Evolutionary conservation across 2,329 filamentous ascomycete genomes (phyloP), one percentile per base, ranked within the genome.

Genomic region (Mariannaea elegans): DNA sequence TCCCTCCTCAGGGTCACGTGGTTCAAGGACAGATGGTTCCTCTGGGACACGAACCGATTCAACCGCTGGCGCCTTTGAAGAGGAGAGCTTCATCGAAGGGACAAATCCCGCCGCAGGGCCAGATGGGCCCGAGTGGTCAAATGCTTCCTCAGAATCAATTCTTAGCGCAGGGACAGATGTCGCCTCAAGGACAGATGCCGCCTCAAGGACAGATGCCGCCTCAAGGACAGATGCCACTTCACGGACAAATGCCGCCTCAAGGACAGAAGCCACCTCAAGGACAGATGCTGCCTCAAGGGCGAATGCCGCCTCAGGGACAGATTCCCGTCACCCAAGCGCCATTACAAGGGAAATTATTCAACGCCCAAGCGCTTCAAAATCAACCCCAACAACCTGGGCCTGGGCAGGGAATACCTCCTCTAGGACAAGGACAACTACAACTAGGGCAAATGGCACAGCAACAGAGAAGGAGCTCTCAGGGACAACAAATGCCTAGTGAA

Each of bases 21-120:
- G 24, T 27, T 9, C 24, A 27, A 9, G 31, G 41, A n/a, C 39
- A 27, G 5, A 12, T 32, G 34, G 16, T 36, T 14, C n/a, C 47
- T 27, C 21, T 59, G 12, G 56, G 34, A 12, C 67, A 67, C 21
- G 47, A 36, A 3, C 45, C 61, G 1, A 53, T 50, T 36, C 45
- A 51, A 34, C 59, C 24, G 12, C 24, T 50, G 13, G 55, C 46
- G 6, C 59, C 63, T 21, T 45, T 67, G 6, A 54, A 68, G 42
- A 56, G 62, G 23, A 69, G 69, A 32, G 64, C 62, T n/a, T 67
- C 65, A 3, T 63, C 49, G 14, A 64, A 59, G 9, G 44, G 51
- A 14, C 41, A 44, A 21, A 39, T 19, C 47, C 6, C 39, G 49
- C 12, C 42, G 44, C 59, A 60, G 27, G 27, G 29, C 59, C 57